phyloP scores from a whole-genome alignment of 2,329 filamentous ascomycete species.

The Phyllosticta capitalensis region DNA sequence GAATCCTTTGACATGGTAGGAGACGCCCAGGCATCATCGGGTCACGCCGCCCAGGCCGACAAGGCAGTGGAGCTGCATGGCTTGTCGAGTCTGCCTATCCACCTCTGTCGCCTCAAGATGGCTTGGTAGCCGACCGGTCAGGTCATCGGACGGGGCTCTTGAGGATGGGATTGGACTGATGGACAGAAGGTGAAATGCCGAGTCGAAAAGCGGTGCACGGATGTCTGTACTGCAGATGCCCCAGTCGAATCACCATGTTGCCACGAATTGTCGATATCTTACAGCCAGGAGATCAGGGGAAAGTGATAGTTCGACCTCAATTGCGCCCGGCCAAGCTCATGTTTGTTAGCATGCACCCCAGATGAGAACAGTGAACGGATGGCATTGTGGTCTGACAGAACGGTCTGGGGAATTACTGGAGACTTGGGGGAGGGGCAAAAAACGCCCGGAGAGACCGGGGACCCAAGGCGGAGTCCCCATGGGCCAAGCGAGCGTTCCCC shows the following conservation, averaged over 20 bases:
- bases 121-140: neutral
- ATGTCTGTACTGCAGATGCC: neutral
- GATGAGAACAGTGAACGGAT: neutral
- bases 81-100: neutral
- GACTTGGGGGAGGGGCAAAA: neutral
- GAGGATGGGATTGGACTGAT: neutral
- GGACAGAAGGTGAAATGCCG: neutral
- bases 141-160: neutral
- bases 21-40: neutral
- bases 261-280: neutral
- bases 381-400: neutral
- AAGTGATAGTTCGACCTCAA: no score
- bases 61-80: neutral
- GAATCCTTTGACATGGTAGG: neutral
- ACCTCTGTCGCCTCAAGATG: neutral
- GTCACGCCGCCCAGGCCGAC: neutral
- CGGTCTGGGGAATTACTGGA: neutral
- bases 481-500: neutral
- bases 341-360: neutral
- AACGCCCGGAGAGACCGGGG: neutral
- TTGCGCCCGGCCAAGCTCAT: no score
- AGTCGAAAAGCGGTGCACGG: neutral
- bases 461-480: neutral
- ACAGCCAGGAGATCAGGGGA: no score
- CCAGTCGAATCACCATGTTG: neutral